Base-by-base conservation (phyloP, 169 alveolate genomes). In the Plasmodium inui region DNA sequence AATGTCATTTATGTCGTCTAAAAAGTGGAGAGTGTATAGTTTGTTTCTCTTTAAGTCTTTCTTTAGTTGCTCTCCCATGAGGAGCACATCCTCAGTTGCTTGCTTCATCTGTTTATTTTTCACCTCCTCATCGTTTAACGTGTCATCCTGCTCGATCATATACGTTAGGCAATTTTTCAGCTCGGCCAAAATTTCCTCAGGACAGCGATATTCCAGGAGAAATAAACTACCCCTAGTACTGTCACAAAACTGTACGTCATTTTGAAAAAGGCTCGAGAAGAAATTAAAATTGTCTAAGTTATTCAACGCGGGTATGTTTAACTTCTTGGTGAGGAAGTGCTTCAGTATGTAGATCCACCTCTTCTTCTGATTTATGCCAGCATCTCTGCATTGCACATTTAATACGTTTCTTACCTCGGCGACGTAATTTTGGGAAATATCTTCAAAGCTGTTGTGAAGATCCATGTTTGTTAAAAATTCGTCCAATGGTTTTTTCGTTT, bases 341-440 rank as follows among this genome's bases (percentile, higher is more conserved):
- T 91, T 91, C 22, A 91, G 57, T 71, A 91, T 91, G 57, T 91
- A 91, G 8, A 82, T 71, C 95, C 95, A 91, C 50, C 95, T 91
- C 61, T 91, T 91, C 61, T 91, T 91, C 78, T 91, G 95, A 91
- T 82, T 82, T 32, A 72, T 53, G 55, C 50, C 83, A 1, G 95
- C 95, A 46, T 91, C 76, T 61, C n/a, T 5, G 22, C 95, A 70
- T 17, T 91, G 84, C 28, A 70, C 67, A 37, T 91, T 91, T 82
- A 91, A 91, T 70, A 91, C 53, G 39, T 91, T 53, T 55, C 37
- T 82, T 50, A 91, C 83, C 73, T 91, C 95, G 14, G 53, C 55
- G 14, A 32, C 46, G 83, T 30, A 91, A 91, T 57, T 82, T 37
- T 37, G 67, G 72, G 95, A 91, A n/a, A 91, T 19, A 7, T 91